Percentiles rank a stretch among this genome's conserved stretches.
phyloP scores from a whole-genome alignment of 352 stramenopile genomes.

The Phytophthora chlamydospora region DNA sequence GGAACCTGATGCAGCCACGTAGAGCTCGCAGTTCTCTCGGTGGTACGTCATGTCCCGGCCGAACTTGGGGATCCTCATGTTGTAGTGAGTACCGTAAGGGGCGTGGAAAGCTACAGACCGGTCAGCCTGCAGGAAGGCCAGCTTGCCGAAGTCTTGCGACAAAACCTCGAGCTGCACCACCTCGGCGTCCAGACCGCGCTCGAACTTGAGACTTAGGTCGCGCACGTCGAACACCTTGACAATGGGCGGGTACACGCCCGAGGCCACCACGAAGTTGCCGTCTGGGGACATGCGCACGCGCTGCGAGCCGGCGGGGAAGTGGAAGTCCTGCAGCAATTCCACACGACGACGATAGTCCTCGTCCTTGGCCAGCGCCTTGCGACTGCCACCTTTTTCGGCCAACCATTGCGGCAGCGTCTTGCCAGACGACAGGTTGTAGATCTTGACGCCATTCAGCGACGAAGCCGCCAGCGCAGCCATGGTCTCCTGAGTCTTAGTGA shows the following conservation, averaged over 20 bases:
- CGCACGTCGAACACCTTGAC: conserved; percentile 96
- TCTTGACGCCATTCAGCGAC: conserved; percentile 93
- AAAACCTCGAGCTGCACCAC: conserved; percentile 97
- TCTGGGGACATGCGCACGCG: conserved; percentile 94
- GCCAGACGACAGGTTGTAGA: conserved; percentile 96
- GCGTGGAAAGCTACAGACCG: conserved; percentile 98
- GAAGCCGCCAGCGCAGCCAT: conserved; percentile 85
- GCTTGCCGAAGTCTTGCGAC: conserved; percentile 97
- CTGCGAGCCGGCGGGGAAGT: conserved; percentile 96
- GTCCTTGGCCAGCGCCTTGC: conserved; percentile 40
- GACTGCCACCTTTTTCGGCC: conserved; percentile 77
- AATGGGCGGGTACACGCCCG: conserved; percentile 96
- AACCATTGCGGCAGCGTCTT: conserved; percentile 96
- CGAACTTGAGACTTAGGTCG: conserved; percentile 99
- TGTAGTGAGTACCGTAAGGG: conserved; percentile 97
- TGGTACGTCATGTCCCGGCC: conserved; percentile 98
- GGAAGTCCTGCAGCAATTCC: conserved; percentile 99
- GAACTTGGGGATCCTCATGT: conserved; percentile 97
- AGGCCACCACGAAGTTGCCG: conserved; percentile 96
- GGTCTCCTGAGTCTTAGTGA: conserved; percentile 7
- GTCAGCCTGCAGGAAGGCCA: conserved; percentile 96
- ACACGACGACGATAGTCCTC: conserved; percentile 92
- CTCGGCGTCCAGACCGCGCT: conserved; percentile 96
- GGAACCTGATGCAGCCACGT: conserved; percentile 86
- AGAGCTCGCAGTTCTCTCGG: conserved; percentile 95